These are phyloP conservation scores for Annulohypoxylon nitens DNA, from an alignment of 495 filamentous ascomycete species.

Conservation along the genomic window DNA sequence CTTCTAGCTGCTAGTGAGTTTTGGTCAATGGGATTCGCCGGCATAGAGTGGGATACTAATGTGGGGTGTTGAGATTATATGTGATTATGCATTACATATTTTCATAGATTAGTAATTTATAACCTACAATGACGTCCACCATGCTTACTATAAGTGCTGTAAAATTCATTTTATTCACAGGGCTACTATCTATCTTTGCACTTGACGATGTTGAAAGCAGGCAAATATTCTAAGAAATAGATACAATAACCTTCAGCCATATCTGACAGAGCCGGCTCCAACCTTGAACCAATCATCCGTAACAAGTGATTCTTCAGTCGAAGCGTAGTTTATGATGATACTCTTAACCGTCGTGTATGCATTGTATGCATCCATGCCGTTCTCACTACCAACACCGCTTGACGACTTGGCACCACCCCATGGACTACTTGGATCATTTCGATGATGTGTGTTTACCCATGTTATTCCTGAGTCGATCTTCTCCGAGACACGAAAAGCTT, in stretches of 20 bases:
- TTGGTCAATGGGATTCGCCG: conserved; percentile 31
- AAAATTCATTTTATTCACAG: no score
- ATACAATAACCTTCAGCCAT: conserved; percentile 54
- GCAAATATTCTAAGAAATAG: neutral
- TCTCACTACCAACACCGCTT: conserved; percentile 70
- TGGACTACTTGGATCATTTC: conserved; percentile 71
- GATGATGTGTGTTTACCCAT: conserved; percentile 73
- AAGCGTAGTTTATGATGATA: conserved; percentile 70
- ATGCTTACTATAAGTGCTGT: no score
- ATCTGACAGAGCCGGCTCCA: conserved; percentile 57
- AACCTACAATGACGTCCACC: no score
- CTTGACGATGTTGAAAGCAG: neutral
- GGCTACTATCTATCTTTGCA: no score
- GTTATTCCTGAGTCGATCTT: conserved; percentile 71
- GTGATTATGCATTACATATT: neutral
- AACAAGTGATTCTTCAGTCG: conserved; percentile 54
- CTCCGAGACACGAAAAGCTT: conserved; percentile 68
- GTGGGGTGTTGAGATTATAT: neutral
- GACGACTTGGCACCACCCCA: conserved; percentile 68
- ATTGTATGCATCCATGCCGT: conserved; percentile 68
- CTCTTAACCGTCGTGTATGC: conserved; percentile 71
- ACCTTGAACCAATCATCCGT: conserved; percentile 66
- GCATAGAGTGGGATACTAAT: conserved; percentile 29
- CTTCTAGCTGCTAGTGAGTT: conserved; percentile 18
- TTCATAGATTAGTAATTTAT: no score